Evolutionary conservation across 495 filamentous ascomycete species (phyloP).

Genomic region (Tuber microsphaerosporum): DNA sequence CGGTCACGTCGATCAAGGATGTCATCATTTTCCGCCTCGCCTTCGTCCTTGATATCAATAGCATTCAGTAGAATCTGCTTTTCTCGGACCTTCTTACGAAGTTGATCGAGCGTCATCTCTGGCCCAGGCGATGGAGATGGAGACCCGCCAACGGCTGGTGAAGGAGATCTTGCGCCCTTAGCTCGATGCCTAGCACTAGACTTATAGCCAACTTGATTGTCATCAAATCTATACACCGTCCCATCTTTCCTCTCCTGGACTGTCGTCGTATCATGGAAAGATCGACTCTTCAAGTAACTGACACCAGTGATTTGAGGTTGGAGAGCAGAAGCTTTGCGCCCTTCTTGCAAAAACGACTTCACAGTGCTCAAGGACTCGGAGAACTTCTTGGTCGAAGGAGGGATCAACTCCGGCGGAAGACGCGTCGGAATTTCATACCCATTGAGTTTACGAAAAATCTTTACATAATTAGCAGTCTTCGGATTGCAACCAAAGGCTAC

Average conservation of each 20-base stretch:
- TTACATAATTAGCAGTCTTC: slow-evolving; percentile 13
- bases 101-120: slow-evolving; percentile 75
- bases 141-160: slow-evolving; percentile 52
- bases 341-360: slow-evolving; percentile 82
- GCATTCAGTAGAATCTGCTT: slow-evolving; percentile 94
- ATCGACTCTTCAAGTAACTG: slow-evolving; percentile 92
- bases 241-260: slow-evolving; percentile 72
- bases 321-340: slow-evolving; percentile 81
- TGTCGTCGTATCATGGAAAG: slow-evolving; percentile 61
- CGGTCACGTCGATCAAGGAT: slow-evolving; percentile 82
- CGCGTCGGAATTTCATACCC: slow-evolving; percentile 90
- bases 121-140: slow-evolving; percentile 71
- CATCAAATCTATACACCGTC: slow-evolving; percentile 93
- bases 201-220: slow-evolving; percentile 79
- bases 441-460: slow-evolving; percentile 90
- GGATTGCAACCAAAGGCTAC: neutral
- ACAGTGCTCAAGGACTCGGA: slow-evolving; percentile 86
- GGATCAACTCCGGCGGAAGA: slow-evolving; percentile 86
- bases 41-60: slow-evolving; percentile 93
- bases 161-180: slow-evolving; percentile 69
- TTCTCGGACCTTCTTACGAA: slow-evolving; percentile 89
- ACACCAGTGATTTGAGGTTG: slow-evolving; percentile 95
- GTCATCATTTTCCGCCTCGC: slow-evolving; percentile 81
- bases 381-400: slow-evolving; percentile 90
- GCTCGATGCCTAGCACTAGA: slow-evolving; percentile 85